Evolutionary conservation across 2,329 filamentous ascomycete genomes (phyloP).

Genomic region (Xylariomycetidae sp.): DNA sequence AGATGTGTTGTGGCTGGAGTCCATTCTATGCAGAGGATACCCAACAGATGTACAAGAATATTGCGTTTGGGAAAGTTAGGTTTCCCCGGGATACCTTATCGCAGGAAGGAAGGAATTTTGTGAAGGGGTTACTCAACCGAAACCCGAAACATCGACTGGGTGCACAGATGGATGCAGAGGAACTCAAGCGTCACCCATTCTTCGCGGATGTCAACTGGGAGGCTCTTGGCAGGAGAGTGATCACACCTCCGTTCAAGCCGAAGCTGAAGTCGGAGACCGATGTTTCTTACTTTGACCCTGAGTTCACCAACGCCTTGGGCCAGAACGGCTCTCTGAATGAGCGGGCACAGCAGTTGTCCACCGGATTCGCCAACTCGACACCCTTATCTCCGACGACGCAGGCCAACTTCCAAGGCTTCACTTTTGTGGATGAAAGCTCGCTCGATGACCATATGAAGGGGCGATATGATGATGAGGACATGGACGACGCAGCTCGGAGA

Average conservation of each 20-base stretch:
- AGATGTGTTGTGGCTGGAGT: conserved; percentile 99
- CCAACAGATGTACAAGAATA: conserved; percentile 99
- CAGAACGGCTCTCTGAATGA: conserved; percentile 86
- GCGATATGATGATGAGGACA: conserved; percentile 51
- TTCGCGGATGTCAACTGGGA: conserved; percentile 94
- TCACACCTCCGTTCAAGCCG: conserved; percentile 95
- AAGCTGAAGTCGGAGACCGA: conserved; percentile 94
- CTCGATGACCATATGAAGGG: conserved; percentile 78
- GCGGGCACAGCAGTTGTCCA: conserved; percentile 78
- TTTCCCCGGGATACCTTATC: conserved; percentile 94
- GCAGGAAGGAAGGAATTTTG: conserved; percentile 92
- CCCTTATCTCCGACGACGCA: conserved; percentile 93
- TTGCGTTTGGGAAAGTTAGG: conserved; percentile 95
- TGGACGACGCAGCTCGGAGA: conserved; percentile 48
- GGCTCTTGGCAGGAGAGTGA: conserved; percentile 80
- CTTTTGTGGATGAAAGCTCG: conserved; percentile 96
- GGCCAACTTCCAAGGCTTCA: conserved; percentile 97
- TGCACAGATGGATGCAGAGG: conserved; percentile 84
- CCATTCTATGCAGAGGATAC: conserved; percentile 99
- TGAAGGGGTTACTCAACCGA: conserved; percentile 93
- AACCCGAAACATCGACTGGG: conserved; percentile 95
- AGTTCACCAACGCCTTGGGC: conserved; percentile 93
- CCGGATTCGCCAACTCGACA: conserved; percentile 82
- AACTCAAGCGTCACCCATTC: conserved; percentile 91
- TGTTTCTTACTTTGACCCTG: conserved; percentile 96